Conservation (phyloP, 2,329 filamentous ascomycete genomes). For the Nannizzia gypsea region DNA sequence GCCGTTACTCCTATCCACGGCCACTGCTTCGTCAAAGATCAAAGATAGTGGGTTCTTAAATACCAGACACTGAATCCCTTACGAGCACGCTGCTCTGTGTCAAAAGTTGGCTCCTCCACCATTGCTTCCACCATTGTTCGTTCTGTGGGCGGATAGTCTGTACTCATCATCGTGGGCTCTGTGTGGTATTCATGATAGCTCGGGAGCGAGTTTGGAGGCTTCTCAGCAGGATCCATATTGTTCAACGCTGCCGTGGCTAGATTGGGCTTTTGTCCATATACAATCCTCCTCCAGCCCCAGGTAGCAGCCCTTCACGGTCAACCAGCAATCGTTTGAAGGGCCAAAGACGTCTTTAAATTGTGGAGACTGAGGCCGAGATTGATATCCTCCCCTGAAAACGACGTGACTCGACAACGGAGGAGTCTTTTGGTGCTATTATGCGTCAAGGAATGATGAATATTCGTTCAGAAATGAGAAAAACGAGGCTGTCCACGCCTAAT, state of each 20-base stretch:
- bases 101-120: slow-evolving; percentile 13
- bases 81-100: slow-evolving; percentile 10
- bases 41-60: background rate
- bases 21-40: background rate
- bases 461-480: background rate
- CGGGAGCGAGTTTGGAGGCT: slow-evolving; percentile 4
- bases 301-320: background rate
- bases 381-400: background rate
- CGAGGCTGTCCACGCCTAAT: background rate
- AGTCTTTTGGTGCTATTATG: background rate
- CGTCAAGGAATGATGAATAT: background rate
- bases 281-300: background rate
- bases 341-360: background rate
- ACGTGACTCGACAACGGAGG: background rate
- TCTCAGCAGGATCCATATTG: slow-evolving; percentile 9
- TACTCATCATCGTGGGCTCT: slow-evolving; percentile 7
- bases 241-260: background rate
- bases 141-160: slow-evolving; percentile 5
- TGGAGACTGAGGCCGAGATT: background rate
- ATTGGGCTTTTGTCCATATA: background rate
- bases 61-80: slow-evolving; percentile 16
- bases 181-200: slow-evolving; percentile 10
- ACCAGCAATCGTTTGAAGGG: background rate
- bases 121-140: slow-evolving; percentile 13
- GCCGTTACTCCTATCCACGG: background rate